Evolutionary conservation across 176 grass and related monocot genomes (phyloP), one percentile per base, ranked within the genome.

Genomic region (Carex kokanica): DNA sequence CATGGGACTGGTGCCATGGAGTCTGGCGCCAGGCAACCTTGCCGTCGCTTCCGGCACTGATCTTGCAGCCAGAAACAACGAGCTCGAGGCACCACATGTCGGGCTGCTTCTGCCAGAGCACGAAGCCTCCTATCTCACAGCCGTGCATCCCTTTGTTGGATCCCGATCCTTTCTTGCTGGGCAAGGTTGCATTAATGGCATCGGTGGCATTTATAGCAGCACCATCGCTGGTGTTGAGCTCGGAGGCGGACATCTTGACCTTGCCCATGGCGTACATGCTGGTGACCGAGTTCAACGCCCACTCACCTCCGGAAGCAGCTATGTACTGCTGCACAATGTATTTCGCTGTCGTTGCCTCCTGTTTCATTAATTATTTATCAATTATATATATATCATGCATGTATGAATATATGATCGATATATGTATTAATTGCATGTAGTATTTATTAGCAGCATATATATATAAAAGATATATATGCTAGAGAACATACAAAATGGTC

Each of bases 291-390:
- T 91, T 91, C 69, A 99, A 61, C 17, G 96, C 96, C 86, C 90
- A 90, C 45, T 99, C 96, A 5, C 96, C 96, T 54, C 93, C 93
- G 1, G 96, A 99, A 82, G 96, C 96, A 57, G 96, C 96, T 21
- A 99, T 92, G 83, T 99, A 99, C 85, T 99, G 96, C 86, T 95
- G 93, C 86, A 99, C 86, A 15, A 99, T 99, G 86, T 99, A 99
- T 85, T 95, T 99, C 6, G 96, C 96, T 75, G 92, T 89, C 12
- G 93, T 95, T 2, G 91, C 90, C 43, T 99, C 93, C 96, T 99
- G 91, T 69, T 40, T 24, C 59, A 61, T 49, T 38, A 38, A 5
- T 38, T 38, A 38, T 38, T 49, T 10, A 49, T 49, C 45, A 47
- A n/a, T n/a, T n/a, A n/a, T n/a, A n/a, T n/a, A 36, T 36, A 36